Base-by-base conservation (phyloP, 352 stramenopile species). In the Halophytophthora batemanensis region DNA sequence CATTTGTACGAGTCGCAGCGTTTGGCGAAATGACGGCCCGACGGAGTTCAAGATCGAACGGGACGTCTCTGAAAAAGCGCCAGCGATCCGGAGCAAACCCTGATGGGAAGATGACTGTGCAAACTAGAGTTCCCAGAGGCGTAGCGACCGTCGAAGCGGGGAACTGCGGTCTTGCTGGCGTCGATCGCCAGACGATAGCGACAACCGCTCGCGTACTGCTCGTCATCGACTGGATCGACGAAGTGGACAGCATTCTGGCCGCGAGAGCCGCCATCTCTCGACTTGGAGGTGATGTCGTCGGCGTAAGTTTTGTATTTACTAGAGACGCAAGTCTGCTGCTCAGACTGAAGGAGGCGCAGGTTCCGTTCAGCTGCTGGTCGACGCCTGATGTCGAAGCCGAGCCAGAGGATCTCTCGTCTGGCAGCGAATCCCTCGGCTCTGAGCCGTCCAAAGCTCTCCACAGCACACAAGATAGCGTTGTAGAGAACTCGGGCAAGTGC, bases 161-260 rank as follows among this genome's bases (percentile, higher is more conserved):
- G 38, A 53, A 70, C 14, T 42, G 48, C 17, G 56, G 53, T 6
- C 43, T 64, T 7, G 45, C 18, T 25, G 59, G 75, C 3, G 61
- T 74, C 29, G 72, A 72, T 56, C 45, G 56, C 17, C 59, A 68
- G 4, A 53, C 59, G 2, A 47, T 76, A 43, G 18, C 13, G 15
- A 28, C 49, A 22, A 36, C 58, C 2, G 15, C 38, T 6, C 50
- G 57, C 7, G 51, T 78, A 28, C 50, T 81, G 17, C 29, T 81
- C 35, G 71, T 86, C 5, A 34, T 57, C 8, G 78, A 89, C 52
- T 89, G 69, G 74, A 63, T 89, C n/a, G 71, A 71, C 41, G 53
- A 69, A 7, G 62, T 52, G 12, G 69, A 85, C 25, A 48, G 49
- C 6, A 48, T 86, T 21, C 52, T 86, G 1, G 75, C 74, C 21